Evolutionary conservation across 1,284 basidiomycete species (phyloP), one percentile per base, ranked within the genome.

Genomic region (Ceratobasidium theobromae): DNA sequence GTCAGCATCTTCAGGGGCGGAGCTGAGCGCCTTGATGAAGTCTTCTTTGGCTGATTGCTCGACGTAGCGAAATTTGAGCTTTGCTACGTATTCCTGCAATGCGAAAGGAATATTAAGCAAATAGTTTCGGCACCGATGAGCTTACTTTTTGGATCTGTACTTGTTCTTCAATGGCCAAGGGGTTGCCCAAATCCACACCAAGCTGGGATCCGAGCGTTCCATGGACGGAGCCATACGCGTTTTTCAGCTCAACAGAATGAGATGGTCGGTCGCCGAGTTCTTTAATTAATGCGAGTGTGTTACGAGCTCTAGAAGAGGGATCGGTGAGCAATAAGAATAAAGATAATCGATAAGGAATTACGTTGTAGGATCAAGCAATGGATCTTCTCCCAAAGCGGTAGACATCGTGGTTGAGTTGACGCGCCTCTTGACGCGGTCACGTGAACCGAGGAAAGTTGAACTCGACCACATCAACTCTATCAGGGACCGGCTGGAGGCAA

Each of bases 351-450:
- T 11, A 38, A 35, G 16, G 1, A 62, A 45, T 51, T 27, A 62
- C 57, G 28, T 62, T 27, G 57, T 62, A 21, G 46, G 57, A 25
- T 62, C 57, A 32, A 62, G 57, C 46, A 62, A 38, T 3, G 57
- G 57, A 62, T 62, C 57, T 38, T 62, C 57, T 32, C 46, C 57
- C 6, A 45, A 49, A 45, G 30, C 51, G 46, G 45, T 32, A 52
- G 49, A 32, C 57, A 62, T 62, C 55, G 55, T 58, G 55, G 57
- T 62, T 45, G 57, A 46, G 46, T 30, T 12, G 46, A 51, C 57
- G 57, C 57, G 57, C 57, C 57, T 62, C 57, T 62, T 49, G 45
- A 62, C 57, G 35, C 57, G 57, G 57, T 62, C 57, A 62, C 57
- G 57, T 62, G 57, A 9, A 16, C 4, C 3, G 4, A 4, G 16